These are phyloP conservation scores for Metschnikowia chrysomelidarum DNA, from an alignment of 805 yeast genomes.

Conservation along the genomic window DNA sequence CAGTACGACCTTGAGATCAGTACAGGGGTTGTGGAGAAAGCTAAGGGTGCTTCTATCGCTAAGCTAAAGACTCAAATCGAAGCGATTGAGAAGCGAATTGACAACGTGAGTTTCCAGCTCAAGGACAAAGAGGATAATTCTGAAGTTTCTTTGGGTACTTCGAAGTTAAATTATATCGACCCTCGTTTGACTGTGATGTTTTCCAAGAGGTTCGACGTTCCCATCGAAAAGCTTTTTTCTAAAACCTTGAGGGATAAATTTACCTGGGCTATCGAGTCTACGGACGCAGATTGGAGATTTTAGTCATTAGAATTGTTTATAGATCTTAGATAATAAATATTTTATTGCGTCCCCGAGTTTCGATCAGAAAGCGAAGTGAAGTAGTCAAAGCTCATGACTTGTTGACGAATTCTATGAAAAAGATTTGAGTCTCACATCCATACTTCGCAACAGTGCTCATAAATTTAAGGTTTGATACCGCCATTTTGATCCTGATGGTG, in stretches of 20 bases:
- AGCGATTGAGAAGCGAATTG: constrained; percentile 67
- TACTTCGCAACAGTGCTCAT: too few species aligned
- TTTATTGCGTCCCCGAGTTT: too few species aligned
- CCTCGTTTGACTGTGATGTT: constrained; percentile 90
- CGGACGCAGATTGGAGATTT: constrained; percentile 84
- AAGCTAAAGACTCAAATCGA: constrained; percentile 71
- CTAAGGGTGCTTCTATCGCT: constrained; percentile 54
- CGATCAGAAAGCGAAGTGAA: too few species aligned
- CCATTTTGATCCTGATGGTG: too few species aligned
- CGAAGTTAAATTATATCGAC: constrained; percentile 92
- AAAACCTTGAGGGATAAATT: constrained; percentile 91
- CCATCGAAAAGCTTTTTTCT: constrained; percentile 88
- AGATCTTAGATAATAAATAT: background rate
- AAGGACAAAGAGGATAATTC: constrained; percentile 94
- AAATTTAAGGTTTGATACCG: too few species aligned
- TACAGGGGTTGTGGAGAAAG: constrained; percentile 56
- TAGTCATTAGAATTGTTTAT: constrained; percentile 24
- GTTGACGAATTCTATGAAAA: too few species aligned
- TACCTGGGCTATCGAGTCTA: constrained; percentile 93
- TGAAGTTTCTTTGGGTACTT: constrained; percentile 88
- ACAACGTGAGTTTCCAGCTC: constrained; percentile 66
- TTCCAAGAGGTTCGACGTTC: constrained; percentile 80
- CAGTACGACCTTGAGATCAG: constrained; percentile 57
- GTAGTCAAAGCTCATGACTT: too few species aligned
- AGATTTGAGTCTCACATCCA: too few species aligned